Evolutionary conservation across 164 flowering plant species (phyloP).

Genomic region (Dillenia suffruticosa): DNA sequence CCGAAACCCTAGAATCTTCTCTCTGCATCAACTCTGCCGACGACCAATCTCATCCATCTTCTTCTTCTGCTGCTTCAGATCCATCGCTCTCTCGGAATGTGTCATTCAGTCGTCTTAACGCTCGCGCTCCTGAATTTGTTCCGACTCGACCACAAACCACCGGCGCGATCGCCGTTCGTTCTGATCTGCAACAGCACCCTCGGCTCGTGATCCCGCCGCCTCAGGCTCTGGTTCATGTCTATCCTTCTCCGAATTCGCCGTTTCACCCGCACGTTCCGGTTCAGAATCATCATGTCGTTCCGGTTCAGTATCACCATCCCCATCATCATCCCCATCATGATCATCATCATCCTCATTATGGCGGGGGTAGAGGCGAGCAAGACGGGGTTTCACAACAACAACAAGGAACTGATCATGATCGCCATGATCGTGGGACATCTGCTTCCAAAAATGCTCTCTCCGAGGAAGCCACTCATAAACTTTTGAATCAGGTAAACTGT

Average conservation of each 20-base stretch:
- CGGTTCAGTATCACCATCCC: constrained; percentile 17
- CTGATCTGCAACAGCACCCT: constrained; percentile 21
- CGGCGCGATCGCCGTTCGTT: constrained; percentile 11
- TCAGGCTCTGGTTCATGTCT: constrained; percentile 30
- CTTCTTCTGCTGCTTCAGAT: constrained; percentile 22
- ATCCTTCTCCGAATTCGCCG: constrained; percentile 25
- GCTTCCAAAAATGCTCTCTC: constrained; percentile 28
- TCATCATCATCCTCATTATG: constrained; percentile 1
- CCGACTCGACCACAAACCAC: constrained; percentile 12
- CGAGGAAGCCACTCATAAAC: constrained; percentile 52
- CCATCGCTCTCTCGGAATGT: constrained; percentile 35
- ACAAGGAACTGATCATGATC: constrained; percentile 19
- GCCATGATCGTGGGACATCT: constrained; percentile 22
- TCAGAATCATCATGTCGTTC: constrained; percentile 19
- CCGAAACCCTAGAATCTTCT: constrained; percentile 20
- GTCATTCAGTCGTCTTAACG: constrained; percentile 67
- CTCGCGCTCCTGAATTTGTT: constrained; percentile 80
- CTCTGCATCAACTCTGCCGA: background rate
- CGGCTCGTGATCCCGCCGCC: constrained; percentile 19
- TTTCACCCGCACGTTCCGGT: constrained; percentile 24
- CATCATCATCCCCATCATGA: constrained; percentile 1
- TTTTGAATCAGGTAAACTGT: constrained; percentile 61
- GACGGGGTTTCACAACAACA: constrained; percentile 20
- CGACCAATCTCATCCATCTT: constrained; percentile 8
- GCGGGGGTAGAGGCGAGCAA: constrained; percentile 20